phyloP scores from a whole-genome alignment of 257 asterid genomes.

The Sherardia arvensis region DNA sequence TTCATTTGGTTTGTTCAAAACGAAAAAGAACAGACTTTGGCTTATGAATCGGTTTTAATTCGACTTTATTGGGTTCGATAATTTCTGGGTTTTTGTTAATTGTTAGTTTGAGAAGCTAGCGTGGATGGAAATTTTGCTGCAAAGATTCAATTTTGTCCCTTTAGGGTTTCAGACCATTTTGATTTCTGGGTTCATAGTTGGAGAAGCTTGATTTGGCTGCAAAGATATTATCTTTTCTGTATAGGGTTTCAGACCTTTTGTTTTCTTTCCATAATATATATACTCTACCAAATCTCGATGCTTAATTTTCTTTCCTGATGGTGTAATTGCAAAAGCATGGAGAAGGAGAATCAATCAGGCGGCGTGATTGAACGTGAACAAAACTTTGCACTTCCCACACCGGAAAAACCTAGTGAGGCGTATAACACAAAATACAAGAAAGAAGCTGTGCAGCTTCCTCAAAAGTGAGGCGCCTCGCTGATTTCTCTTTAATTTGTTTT shows the following conservation, averaged over 20 bases:
- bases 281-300: background rate
- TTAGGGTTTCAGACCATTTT: background rate
- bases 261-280: background rate
- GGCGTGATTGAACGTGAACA: conserved; percentile 15
- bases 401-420: conserved; percentile 47
- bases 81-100: background rate
- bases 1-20: background rate
- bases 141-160: background rate
- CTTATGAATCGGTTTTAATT: background rate
- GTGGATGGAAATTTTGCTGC: background rate
- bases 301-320: background rate
- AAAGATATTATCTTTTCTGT: background rate
- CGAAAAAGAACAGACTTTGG: background rate
- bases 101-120: background rate
- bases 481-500: no score
- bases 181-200: background rate
- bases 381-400: conserved; percentile 48
- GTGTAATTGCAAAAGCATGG: conserved; percentile 25
- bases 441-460: conserved; percentile 38
- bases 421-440: conserved; percentile 26
- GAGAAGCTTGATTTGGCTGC: background rate
- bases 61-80: background rate
- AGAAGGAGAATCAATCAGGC: conserved; percentile 18
- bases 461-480: conserved; percentile 37
- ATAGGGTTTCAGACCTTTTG: background rate